Base-by-base conservation (phyloP, 108 stramenopile species). In the Ochromonas danica region DNA sequence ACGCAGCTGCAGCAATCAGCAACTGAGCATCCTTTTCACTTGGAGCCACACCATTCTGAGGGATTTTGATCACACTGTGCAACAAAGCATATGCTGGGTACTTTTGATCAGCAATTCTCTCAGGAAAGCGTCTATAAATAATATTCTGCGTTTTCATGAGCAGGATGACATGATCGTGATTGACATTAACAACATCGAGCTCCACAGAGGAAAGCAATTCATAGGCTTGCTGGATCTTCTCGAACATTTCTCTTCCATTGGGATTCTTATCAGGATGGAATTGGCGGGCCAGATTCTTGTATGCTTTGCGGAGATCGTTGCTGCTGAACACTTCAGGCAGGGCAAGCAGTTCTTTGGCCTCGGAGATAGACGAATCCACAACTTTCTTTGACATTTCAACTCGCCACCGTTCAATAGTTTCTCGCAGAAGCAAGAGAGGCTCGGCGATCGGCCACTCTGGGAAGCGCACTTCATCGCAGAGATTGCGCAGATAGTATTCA, bases 381-480 rank as follows among this genome's bases (percentile, higher is more conserved):
- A 88, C 87, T 41, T 87, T 87, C 30, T 88, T 84, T 57, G 70
- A 71, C 79, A 89, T 82, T 75, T 90, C 82, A 38, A 85, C 83
- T 74, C 91, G 86, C 85, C 91, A 91, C 63, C 85, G 71, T 70
- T 91, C 88, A 22, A 91, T 83, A 71, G 87, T 87, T 1, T 88
- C 85, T 3, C 87, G 71, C 70, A 93, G 88, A 28, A 93, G 88
- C 80, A 88, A 86, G 1, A 91, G 84, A 1, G 92, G 92, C 65
- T 93, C 90, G 0, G 86, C 79, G 65, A 93, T 91, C 40, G 89
- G 89, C 91, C 91, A 91, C 39, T 91, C 85, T 0, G 91, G 90
- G 77, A 93, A 93, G 36, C 82, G 81, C 1, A 39, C 61, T 77
- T 93, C 92, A 70, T 93, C 90, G 70, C 91, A 91, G 25, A 93